Percentiles rank a stretch among this genome's conserved stretches.
These are phyloP conservation scores for Penicillium diatomitis DNA, from an alignment of 495 filamentous ascomycete genomes.

Conservation along the genomic window DNA sequence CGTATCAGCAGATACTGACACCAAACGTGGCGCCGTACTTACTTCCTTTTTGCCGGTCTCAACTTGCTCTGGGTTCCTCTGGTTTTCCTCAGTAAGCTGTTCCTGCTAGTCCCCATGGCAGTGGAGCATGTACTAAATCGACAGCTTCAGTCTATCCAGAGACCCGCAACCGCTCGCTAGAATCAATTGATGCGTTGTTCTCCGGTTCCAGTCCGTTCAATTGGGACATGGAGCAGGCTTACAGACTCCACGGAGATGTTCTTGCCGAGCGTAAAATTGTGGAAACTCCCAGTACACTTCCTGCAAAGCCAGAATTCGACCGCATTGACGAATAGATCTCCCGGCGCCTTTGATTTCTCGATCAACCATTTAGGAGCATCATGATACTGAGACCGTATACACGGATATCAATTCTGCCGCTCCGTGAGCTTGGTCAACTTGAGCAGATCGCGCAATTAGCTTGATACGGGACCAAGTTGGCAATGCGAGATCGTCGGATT, in stretches of 20 bases:
- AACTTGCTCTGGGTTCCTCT: conserved; percentile 41
- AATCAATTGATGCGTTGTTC: conserved; percentile 51
- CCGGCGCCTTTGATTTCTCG: background rate
- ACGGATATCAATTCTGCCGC: no score
- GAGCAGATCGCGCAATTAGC: no score
- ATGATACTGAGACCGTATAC: no score
- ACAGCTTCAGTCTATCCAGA: conserved; percentile 42
- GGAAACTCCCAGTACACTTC: background rate
- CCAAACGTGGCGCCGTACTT: conserved; percentile 30
- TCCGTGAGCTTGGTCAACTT: no score
- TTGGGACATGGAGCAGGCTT: conserved; percentile 33
- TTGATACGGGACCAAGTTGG: no score
- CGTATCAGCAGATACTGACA: conserved; percentile 1
- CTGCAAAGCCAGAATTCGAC: background rate
- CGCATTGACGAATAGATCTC: background rate
- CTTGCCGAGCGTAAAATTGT: conserved; percentile 16
- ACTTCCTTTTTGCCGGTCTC: conserved; percentile 44
- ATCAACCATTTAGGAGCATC: no score
- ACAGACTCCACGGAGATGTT: conserved; percentile 25
- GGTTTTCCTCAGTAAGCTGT: conserved; percentile 32
- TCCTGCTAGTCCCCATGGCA: background rate
- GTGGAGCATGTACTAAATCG: background rate
- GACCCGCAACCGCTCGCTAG: conserved; percentile 46
- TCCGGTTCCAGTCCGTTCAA: conserved; percentile 25
- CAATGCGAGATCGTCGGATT: no score